Evolutionary conservation across 495 filamentous ascomycete species (phyloP).

Genomic region (Collariella sp.): DNA sequence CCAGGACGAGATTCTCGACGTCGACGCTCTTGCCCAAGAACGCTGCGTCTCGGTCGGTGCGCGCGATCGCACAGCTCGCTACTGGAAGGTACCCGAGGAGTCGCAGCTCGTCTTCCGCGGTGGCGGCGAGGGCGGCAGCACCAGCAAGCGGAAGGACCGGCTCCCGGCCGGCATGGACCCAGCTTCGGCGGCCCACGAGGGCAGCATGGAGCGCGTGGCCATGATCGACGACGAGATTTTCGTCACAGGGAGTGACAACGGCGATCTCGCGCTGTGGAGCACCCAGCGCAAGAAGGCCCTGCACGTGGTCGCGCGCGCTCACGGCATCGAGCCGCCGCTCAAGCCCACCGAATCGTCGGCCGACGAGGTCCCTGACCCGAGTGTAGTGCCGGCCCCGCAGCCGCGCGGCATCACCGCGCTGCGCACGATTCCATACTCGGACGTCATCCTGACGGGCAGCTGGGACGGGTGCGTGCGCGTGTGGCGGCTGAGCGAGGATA

Average conservation of each 20-base stretch:
- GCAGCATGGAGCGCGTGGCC: constrained; percentile 81
- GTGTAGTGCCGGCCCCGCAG: constrained; percentile 51
- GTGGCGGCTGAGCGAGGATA: constrained; percentile 80
- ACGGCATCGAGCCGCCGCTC: constrained; percentile 69
- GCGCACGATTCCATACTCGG: constrained; percentile 73
- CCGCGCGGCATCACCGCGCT: constrained; percentile 89
- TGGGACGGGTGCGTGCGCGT: constrained; percentile 85
- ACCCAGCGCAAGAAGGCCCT: constrained; percentile 91
- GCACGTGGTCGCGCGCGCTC: constrained; percentile 68
- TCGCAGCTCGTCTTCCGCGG: constrained; percentile 91
- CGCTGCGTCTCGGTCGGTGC: constrained; percentile 81
- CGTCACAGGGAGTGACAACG: constrained; percentile 88
- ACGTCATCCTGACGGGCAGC: constrained; percentile 79
- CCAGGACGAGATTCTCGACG: constrained; percentile 77
- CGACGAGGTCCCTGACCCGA: constrained; percentile 50
- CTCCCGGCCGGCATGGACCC: constrained; percentile 26
- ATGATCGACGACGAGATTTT: constrained; percentile 86
- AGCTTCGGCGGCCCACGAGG: constrained; percentile 52
- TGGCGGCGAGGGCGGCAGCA: constrained; percentile 53
- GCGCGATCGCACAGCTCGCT: constrained; percentile 80
- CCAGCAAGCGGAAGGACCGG: constrained; percentile 42
- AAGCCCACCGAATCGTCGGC: constrained; percentile 57
- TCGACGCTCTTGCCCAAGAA: constrained; percentile 75
- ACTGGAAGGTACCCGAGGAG: constrained; percentile 97
- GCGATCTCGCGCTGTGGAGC: constrained; percentile 77